Evolutionary conservation across 306 rosid genomes (phyloP), one percentile per base, ranked within the genome.

Genomic region (Bauhinia variegata): DNA sequence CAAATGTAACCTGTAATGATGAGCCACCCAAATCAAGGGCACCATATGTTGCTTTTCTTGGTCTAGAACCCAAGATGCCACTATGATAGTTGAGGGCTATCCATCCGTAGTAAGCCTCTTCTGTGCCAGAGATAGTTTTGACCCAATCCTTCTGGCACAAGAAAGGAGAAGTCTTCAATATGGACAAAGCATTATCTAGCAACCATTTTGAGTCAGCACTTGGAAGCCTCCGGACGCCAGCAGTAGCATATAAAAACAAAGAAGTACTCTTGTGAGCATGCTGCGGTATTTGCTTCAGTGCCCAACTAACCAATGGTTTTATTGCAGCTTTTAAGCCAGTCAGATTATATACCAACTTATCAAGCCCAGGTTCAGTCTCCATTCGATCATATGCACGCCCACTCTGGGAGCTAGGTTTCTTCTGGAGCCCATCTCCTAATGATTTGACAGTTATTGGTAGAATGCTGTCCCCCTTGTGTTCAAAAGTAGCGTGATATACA

Each of bases 71-170:
- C 57, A 93, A 82, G 51, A 83, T 72, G 4, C 78, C 74, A 5
- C 78, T 82, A 30, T 81, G 79, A 81, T 90, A 86, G 77, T 93
- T 93, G 72, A 93, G 97, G 6, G 97, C 88, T 49, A 93, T 89
- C 98, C 98, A 93, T 36, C 98, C 98, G 69, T 73, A 89, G 57
- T 93, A 93, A 59, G 97, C 98, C 65, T 93, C 98, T 76, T 93
- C 98, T 4, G 87, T 79, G 28, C 98, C 98, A 36, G 88, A 71
- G 10, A 93, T 89, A 48, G 78, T 85, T 77, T 80, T 83, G 59
- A 93, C 88, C 96, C 95, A 89, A 34, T 88, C 86, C 74, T 81
- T 78, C 23, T 52, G 74, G 76, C 96, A 89, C 73, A 70, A 6
- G 72, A 93, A 93, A n/a, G 91, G 91, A 7, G 95, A 93, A 53